Conservation (phyloP, 352 stramenopile genomes). For the Globisporangium lucens region DNA sequence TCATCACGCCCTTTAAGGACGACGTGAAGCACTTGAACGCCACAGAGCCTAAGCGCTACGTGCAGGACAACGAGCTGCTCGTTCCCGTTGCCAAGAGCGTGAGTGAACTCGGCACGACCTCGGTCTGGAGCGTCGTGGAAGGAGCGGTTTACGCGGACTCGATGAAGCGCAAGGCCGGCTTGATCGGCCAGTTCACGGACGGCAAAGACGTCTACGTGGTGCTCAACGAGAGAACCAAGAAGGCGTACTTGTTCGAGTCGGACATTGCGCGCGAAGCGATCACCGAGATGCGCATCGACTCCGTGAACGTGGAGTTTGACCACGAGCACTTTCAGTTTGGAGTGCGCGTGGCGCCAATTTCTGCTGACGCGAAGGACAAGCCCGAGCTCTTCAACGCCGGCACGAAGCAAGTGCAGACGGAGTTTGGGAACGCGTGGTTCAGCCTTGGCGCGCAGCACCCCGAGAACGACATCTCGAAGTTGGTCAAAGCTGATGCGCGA, state of each 20-base stretch:
- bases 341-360: not conserved
- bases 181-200: not conserved
- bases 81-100: not conserved
- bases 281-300: not conserved
- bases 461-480: not conserved
- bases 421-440: not conserved
- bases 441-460: not conserved
- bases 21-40: not conserved
- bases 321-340: slow-evolving; percentile 5
- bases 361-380: not conserved
- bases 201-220: slow-evolving; percentile 15
- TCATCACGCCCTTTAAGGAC: slow-evolving; percentile 11
- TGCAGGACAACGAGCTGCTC: slow-evolving; percentile 6
- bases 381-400: slow-evolving; percentile 10
- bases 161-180: slow-evolving; percentile 11
- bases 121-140: slow-evolving; percentile 6
- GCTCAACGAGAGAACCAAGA: slow-evolving; percentile 5
- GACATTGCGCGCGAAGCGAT: slow-evolving; percentile 3
- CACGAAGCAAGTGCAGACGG: not conserved
- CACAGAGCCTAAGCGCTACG: not conserved
- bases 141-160: slow-evolving; percentile 4
- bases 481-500: not conserved
- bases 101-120: not conserved
- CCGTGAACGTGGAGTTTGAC: not conserved
- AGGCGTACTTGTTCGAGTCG: slow-evolving; percentile 11